Percentiles rank a stretch among this genome's conserved stretches.
Conservation (phyloP, 169 alveolate species). For the Eimeria necatrix region DNA sequence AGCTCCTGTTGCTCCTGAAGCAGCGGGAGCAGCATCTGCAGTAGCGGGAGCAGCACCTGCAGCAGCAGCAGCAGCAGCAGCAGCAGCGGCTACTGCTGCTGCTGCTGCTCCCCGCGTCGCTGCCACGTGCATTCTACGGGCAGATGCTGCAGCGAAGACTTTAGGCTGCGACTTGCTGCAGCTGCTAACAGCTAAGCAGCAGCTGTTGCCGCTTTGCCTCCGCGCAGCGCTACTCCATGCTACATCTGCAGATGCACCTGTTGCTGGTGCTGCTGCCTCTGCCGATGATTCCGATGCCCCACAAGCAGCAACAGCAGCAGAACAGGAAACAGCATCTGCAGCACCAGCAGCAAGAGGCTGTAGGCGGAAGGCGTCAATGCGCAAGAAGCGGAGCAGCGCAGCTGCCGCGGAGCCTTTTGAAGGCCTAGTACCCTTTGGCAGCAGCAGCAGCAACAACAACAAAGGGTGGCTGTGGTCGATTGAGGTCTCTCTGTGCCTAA, state of each 20-base stretch:
- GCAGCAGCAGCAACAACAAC: conserved; percentile 41
- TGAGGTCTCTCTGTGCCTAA: conserved; percentile 6
- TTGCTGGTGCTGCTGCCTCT: not conserved
- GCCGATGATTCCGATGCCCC: not conserved
- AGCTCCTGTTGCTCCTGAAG: not conserved
- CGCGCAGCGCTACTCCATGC: conserved; percentile 36
- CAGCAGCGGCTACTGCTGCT: not conserved
- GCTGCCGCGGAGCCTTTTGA: conserved; percentile 32
- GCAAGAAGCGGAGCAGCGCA: not conserved
- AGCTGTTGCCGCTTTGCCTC: conserved; percentile 30
- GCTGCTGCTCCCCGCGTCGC: conserved; percentile 29
- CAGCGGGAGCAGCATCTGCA: not conserved
- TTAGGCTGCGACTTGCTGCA: conserved; percentile 26
- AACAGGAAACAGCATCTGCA: not conserved
- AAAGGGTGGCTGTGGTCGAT: conserved; percentile 9
- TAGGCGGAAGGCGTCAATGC: conserved; percentile 24
- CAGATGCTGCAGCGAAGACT: not conserved
- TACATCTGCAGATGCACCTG: not conserved
- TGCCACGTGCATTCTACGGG: not conserved
- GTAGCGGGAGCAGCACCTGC: not conserved
- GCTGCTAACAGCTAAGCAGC: not conserved
- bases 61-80: conserved; percentile 6
- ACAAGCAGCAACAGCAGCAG: not conserved
- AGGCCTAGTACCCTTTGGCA: conserved; percentile 41
- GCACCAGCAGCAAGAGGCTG: conserved; percentile 22